A percentile compares a stretch with the other conserved stretches of the same genome.
These are phyloP conservation scores for Trichoderma simmonsii DNA, from an alignment of 2,329 filamentous ascomycete species.

Conservation along the genomic window DNA sequence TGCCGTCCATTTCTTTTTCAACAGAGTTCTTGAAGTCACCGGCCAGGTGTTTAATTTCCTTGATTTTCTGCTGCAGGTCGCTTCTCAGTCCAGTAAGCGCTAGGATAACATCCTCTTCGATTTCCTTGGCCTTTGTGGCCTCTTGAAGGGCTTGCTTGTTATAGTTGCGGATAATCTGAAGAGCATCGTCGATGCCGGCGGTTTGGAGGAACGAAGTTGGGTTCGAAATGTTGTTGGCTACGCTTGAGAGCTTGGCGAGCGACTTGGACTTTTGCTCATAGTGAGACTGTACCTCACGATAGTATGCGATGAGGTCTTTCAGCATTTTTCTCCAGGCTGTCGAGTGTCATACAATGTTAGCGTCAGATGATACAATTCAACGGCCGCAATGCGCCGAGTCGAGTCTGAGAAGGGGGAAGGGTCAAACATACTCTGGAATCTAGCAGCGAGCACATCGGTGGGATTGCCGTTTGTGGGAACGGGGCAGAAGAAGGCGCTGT, in stretches of 20 bases:
- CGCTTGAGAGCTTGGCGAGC: slow-evolving; percentile 76
- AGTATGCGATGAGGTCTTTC: slow-evolving; percentile 91
- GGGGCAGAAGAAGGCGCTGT: slow-evolving; percentile 85
- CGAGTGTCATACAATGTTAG: background rate
- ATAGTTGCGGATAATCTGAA: slow-evolving; percentile 74
- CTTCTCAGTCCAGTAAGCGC: slow-evolving; percentile 81
- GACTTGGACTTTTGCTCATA: slow-evolving; percentile 85
- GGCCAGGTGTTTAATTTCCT: slow-evolving; percentile 91
- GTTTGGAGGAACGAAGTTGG: slow-evolving; percentile 74
- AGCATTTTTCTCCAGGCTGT: slow-evolving; percentile 91
- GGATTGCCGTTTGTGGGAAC: slow-evolving; percentile 84
- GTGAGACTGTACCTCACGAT: slow-evolving; percentile 83
- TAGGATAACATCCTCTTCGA: slow-evolving; percentile 86
- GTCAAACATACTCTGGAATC: slow-evolving; percentile 73
- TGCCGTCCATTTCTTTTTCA: slow-evolving; percentile 88
- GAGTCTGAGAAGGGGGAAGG: background rate
- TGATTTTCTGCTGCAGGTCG: slow-evolving; percentile 93
- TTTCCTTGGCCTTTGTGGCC: slow-evolving; percentile 82
- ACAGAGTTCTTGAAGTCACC: slow-evolving; percentile 97
- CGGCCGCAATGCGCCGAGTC: background rate
- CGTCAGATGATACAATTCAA: background rate
- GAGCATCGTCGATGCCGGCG: slow-evolving; percentile 84
- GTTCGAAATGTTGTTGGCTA: slow-evolving; percentile 74
- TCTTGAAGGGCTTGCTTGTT: slow-evolving; percentile 78
- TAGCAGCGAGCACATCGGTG: slow-evolving; percentile 79